Percentiles rank a stretch among this genome's conserved stretches.
Evolutionary conservation across 2,329 filamentous ascomycete genomes (phyloP).

Genomic region (Pseudogymnoascus sp.): DNA sequence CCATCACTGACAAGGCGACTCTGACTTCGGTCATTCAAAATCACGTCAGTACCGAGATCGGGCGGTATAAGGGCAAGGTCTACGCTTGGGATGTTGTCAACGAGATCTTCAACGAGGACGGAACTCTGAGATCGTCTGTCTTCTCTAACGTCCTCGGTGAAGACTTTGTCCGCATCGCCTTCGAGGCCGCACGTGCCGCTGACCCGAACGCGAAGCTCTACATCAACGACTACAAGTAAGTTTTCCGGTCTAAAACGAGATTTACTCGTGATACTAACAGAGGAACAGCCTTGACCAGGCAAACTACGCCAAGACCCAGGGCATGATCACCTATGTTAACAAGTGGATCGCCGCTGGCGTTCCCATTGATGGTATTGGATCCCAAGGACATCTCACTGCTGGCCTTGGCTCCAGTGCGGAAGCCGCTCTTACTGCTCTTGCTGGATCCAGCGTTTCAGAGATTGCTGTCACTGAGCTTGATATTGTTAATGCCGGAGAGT

Average conservation of each 20-base stretch:
- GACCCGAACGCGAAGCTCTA: conserved; percentile 63
- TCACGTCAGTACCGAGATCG: conserved; percentile 50
- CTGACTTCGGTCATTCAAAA: conserved; percentile 49
- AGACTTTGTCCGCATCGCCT: conserved; percentile 61
- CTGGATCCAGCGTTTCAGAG: conserved; percentile 30
- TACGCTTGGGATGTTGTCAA: conserved; percentile 56
- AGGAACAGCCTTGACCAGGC: conserved; percentile 25
- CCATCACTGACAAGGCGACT: conserved; percentile 41
- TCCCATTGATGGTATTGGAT: conserved; percentile 54
- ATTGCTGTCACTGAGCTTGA: conserved; percentile 61
- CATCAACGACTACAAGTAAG: conserved; percentile 61
- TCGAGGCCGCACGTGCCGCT: conserved; percentile 55
- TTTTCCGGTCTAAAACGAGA: conserved; percentile 38
- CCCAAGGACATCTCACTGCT: conserved; percentile 46
- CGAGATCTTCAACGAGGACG: conserved; percentile 47
- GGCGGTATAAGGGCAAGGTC: conserved; percentile 54
- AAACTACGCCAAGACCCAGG: conserved; percentile 46
- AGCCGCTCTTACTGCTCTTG: conserved; percentile 31
- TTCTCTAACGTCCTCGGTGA: conserved; percentile 63
- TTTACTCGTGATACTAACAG: conserved; percentile 13
- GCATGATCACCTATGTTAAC: conserved; percentile 50
- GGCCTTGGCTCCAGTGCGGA: conserved; percentile 45
- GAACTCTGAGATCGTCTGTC: conserved; percentile 45
- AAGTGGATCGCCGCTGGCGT: conserved; percentile 54
- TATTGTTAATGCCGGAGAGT: conserved; percentile 44